Base-by-base conservation (phyloP, 176 grass and related monocot genomes). In the Zoysia japonica region DNA sequence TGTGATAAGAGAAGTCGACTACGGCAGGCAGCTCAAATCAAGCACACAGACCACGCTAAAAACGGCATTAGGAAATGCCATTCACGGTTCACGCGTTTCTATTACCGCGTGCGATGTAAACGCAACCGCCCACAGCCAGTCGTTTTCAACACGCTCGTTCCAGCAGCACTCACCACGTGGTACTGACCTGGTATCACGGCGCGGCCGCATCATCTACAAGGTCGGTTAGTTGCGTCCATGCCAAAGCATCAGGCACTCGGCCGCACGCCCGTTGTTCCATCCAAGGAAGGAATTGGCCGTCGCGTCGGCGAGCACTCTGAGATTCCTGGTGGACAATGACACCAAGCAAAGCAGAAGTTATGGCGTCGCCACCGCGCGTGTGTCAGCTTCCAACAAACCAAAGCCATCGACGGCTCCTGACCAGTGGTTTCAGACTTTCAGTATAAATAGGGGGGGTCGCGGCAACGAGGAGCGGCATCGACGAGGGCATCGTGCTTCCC, bases 361-460 rank as follows among this genome's bases (percentile, higher is more conserved):
- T 68, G 63, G 19, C n/a, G 71, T 74, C 74, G 36, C 70, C 20
- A n/a, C 55, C 71, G 61, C 63, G 61, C 63, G 55, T 45, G 69
- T 85, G 85, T 81, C 86, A 77, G 67, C 83, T 52, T 78, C 83
- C 88, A 86, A 73, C 53, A 44, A 44, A 69, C 47, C 45, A n/a
- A 68, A 80, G 56, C 46, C 15, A 15, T 4, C 64, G 48, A 2
- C 49, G 9, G 14, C 7, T 6, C 14, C n/a, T 44, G 10, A 3
- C 0, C 4, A 14, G 17, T 14, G 42, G 43, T 56, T 8, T 6
- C 38, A 61, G 68, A 19, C 36, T 56, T 8, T 6, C 38, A 61
- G 68, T 75, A 89, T 89, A 89, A 89, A 89, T 86, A 79, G 61
- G 57, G 28, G 28, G 47, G 38, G 20, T 38, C 11, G 47, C 5